phyloP scores from a whole-genome alignment of 2,329 filamentous ascomycete genomes.

The Diaporthe destruens region DNA sequence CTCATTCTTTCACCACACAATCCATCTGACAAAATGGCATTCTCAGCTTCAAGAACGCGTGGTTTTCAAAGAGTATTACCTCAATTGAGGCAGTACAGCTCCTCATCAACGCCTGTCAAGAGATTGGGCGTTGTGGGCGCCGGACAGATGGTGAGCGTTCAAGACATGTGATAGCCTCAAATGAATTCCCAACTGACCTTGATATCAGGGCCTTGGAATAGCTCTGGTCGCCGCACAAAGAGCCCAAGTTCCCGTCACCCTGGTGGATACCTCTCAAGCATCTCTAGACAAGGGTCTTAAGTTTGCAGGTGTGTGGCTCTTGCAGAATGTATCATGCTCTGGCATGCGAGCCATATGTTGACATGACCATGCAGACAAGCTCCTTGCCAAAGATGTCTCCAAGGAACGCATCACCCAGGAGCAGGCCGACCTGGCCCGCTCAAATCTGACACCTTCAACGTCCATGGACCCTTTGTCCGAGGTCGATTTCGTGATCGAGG shows the following conservation, averaged over 20 bases:
- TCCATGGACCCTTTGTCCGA: conserved; percentile 81
- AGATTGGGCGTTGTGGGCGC: conserved; percentile 92
- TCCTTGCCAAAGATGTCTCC: conserved; percentile 90
- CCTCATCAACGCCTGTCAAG: conserved; percentile 81
- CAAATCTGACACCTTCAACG: conserved; percentile 77
- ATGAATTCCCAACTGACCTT: conserved; percentile 46
- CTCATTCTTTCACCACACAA: not conserved
- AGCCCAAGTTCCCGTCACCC: conserved; percentile 84
- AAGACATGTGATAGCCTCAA: conserved; percentile 53
- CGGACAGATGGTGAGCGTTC: conserved; percentile 85
- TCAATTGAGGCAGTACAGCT: conserved; percentile 75
- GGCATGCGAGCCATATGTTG: conserved; percentile 27
- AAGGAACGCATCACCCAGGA: conserved; percentile 89
- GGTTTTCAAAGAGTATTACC: conserved; percentile 53
- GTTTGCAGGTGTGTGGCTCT: conserved; percentile 77
- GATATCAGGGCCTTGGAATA: conserved; percentile 86
- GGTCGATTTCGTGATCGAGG: conserved; percentile 98
- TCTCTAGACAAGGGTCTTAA: conserved; percentile 89
- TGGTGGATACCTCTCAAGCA: conserved; percentile 87
- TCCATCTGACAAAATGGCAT: conserved; percentile 52
- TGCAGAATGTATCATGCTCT: conserved; percentile 1
- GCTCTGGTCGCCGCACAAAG: conserved; percentile 91
- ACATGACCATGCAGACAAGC: conserved; percentile 74
- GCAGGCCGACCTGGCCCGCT: conserved; percentile 79
- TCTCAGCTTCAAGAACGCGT: conserved; percentile 55